These are phyloP conservation scores for Plasmodium vinckei DNA, from an alignment of 169 alveolate species.

Conservation along the genomic window DNA sequence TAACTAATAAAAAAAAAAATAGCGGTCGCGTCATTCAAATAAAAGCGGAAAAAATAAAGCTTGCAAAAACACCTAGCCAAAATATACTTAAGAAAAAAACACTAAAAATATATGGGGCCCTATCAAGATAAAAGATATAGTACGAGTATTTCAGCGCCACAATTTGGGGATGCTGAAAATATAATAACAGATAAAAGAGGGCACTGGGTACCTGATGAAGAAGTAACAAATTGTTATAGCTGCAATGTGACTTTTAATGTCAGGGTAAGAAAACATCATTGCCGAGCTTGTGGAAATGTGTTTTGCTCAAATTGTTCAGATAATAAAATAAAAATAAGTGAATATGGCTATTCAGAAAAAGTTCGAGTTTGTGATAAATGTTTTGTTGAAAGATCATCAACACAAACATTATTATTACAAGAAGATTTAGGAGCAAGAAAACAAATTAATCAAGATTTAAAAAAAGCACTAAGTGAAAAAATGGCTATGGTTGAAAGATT, in stretches of 20 bases:
- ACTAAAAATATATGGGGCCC: conserved; percentile 41
- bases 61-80: conserved; percentile 8
- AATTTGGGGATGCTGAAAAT: conserved; percentile 52
- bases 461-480: conserved; percentile 81
- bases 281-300: conserved; percentile 77
- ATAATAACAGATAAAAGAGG: conserved; percentile 46
- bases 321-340: conserved; percentile 55
- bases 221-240: conserved; percentile 67
- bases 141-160: conserved; percentile 34
- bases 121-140: conserved; percentile 18
- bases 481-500: conserved; percentile 83
- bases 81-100: neutral
- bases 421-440: conserved; percentile 87
- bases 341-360: conserved; percentile 66
- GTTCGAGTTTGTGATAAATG: conserved; percentile 81
- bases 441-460: conserved; percentile 83
- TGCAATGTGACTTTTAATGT: conserved; percentile 67
- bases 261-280: conserved; percentile 72
- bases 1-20: no score
- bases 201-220: conserved; percentile 76
- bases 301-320: conserved; percentile 76
- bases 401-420: conserved; percentile 83
- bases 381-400: conserved; percentile 80
- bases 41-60: conserved; percentile 13
- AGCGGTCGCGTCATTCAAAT: no score